These are phyloP conservation scores for Talaromyces nanjingensis DNA, from an alignment of 495 filamentous ascomycete species.

Conservation along the genomic window DNA sequence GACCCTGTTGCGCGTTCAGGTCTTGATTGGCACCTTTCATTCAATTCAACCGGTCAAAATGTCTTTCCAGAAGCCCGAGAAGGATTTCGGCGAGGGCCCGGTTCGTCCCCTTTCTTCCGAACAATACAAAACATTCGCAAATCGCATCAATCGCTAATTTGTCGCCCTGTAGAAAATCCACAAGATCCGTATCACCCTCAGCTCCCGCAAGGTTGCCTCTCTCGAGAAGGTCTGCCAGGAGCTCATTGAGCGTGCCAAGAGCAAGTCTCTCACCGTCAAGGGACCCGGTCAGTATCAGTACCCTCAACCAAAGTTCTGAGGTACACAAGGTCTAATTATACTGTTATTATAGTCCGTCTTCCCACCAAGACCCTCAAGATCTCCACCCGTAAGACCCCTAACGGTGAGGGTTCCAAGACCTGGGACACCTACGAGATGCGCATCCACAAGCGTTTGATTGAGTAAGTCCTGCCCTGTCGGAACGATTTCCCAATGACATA, in stretches of 20 bases:
- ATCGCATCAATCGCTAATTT: conserved; percentile 7
- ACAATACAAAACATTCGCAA: not conserved
- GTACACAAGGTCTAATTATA: not conserved
- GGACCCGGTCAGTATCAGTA: conserved; percentile 48
- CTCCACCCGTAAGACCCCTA: conserved; percentile 93
- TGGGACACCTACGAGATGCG: conserved; percentile 99
- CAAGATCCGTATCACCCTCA: conserved; percentile 98
- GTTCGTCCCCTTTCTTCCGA: conserved; percentile 32
- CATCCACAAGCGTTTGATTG: conserved; percentile 97
- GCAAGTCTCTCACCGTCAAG: conserved; percentile 97
- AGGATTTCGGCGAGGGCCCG: conserved; percentile 84
- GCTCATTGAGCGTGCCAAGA: conserved; percentile 97
- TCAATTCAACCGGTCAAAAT: conserved; percentile 48
- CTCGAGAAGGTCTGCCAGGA: conserved; percentile 98
- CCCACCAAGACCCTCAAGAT: conserved; percentile 96
- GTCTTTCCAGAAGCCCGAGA: conserved; percentile 95
- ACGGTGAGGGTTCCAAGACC: conserved; percentile 99
- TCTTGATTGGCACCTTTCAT: conserved; percentile 42
- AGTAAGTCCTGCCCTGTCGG: conserved; percentile 46
- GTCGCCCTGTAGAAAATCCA: conserved; percentile 67
- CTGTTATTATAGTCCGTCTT: conserved; percentile 60
- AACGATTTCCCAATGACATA: not conserved
- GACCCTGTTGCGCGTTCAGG: conserved; percentile 37
- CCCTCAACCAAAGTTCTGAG: not conserved
- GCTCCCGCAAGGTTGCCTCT: conserved; percentile 80